phyloP scores from a whole-genome alignment of 2,329 filamentous ascomycete species.

The Cadophora gregata region DNA sequence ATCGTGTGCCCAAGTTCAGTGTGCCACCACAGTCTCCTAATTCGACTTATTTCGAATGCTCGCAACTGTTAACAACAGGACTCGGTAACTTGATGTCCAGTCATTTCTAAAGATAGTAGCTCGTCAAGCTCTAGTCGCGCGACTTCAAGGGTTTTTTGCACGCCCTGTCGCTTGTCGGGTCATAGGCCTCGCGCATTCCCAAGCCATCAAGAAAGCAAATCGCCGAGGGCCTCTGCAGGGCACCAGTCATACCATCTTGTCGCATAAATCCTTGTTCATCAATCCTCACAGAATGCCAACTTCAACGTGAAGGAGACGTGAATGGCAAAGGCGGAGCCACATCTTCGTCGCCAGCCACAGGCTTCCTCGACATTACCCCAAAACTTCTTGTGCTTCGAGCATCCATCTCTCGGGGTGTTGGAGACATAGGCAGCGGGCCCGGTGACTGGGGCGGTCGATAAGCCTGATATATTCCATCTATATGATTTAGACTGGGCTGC shows the following conservation, averaged over 20 bases:
- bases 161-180: no score
- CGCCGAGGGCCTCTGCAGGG: background rate
- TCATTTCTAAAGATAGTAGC: no score
- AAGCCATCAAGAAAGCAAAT: background rate
- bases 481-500: background rate
- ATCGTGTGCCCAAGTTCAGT: background rate
- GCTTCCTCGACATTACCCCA: slow-evolving; percentile 12
- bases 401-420: slow-evolving; percentile 20
- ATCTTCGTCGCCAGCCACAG: slow-evolving; percentile 14
- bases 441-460: slow-evolving; percentile 12
- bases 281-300: background rate
- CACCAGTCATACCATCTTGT: background rate
- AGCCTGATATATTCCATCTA: slow-evolving; percentile 11
- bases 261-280: background rate
- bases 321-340: slow-evolving; percentile 2
- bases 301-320: background rate
- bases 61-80: background rate
- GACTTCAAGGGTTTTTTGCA: no score
- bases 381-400: slow-evolving; percentile 17
- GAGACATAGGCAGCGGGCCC: background rate
- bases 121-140: no score
- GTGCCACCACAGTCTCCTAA: background rate
- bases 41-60: background rate
- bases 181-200: no score
- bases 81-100: background rate